Percentiles rank a stretch among this genome's conserved stretches.
Conservation (phyloP, 129 eudicot species). For the Kitagawia praeruptora region DNA sequence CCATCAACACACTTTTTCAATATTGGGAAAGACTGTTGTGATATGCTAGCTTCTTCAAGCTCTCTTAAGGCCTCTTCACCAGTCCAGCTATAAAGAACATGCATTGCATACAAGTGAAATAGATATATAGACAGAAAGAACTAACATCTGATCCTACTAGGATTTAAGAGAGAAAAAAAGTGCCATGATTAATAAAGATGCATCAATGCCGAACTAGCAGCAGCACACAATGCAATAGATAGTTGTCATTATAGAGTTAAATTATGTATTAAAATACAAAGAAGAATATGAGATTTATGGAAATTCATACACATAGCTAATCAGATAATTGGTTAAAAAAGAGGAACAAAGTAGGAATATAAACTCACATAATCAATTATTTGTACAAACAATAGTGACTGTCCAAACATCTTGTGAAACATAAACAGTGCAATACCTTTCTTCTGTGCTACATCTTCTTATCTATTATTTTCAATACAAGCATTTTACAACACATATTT, state of each 20-base stretch:
- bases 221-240: neutral
- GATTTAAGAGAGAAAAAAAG: neutral
- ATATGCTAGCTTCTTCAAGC: constrained; percentile 80
- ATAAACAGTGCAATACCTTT: neutral
- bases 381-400: neutral
- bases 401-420: neutral
- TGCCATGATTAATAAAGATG: neutral
- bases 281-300: neutral
- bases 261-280: neutral
- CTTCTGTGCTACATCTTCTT: neutral
- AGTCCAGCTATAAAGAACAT: constrained; percentile 54
- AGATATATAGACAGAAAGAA: neutral
- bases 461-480: neutral
- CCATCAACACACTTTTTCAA: constrained; percentile 73
- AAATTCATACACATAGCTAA: neutral
- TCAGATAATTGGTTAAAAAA: neutral
- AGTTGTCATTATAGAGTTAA: neutral
- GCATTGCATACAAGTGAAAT: neutral
- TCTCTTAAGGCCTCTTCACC: constrained; percentile 78
- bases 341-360: neutral
- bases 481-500: neutral
- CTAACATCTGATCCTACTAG: neutral
- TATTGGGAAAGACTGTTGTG: constrained; percentile 66
- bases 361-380: neutral
- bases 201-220: neutral